Evolutionary conservation across 2,329 filamentous ascomycete species (phyloP).

Genomic region (Metarhizium sp.): DNA sequence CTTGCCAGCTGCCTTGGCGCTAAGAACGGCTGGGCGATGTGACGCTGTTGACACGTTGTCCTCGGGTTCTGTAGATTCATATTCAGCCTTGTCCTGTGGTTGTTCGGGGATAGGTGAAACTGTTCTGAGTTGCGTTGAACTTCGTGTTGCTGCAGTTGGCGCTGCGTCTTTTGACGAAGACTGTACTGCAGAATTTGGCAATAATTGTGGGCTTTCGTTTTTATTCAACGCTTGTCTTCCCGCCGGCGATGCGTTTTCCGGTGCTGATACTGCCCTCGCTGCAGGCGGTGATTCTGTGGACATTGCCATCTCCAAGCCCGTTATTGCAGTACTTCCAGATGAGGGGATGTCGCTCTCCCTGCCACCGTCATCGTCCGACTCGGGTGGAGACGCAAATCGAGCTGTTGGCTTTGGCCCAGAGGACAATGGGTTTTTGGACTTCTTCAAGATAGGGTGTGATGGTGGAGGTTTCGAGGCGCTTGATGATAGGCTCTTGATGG

Average conservation of each 20-base stretch:
- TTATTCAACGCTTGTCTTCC: constrained; percentile 36
- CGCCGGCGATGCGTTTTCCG: constrained; percentile 32
- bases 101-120: constrained; percentile 19
- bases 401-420: constrained; percentile 49
- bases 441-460: constrained; percentile 51
- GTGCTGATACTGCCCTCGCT: constrained; percentile 28
- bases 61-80: neutral
- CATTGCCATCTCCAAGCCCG: constrained; percentile 19
- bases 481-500: constrained; percentile 25
- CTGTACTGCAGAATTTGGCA: constrained; percentile 20
- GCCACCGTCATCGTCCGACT: constrained; percentile 33
- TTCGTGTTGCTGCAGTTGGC: constrained; percentile 3
- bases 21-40: constrained; percentile 13
- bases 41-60: neutral
- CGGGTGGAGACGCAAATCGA: constrained; percentile 48
- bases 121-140: constrained; percentile 11
- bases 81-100: constrained; percentile 4
- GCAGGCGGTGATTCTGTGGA: constrained; percentile 13
- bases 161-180: neutral
- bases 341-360: constrained; percentile 25
- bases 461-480: constrained; percentile 35
- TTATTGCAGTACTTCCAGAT: constrained; percentile 29
- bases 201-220: constrained; percentile 38
- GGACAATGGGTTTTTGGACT: constrained; percentile 42
- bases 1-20: constrained; percentile 40